A percentile compares a stretch with the other conserved stretches of the same genome.
phyloP scores from a whole-genome alignment of 2,329 filamentous ascomycete genomes.

The Hypoxylon rubiginosum region DNA sequence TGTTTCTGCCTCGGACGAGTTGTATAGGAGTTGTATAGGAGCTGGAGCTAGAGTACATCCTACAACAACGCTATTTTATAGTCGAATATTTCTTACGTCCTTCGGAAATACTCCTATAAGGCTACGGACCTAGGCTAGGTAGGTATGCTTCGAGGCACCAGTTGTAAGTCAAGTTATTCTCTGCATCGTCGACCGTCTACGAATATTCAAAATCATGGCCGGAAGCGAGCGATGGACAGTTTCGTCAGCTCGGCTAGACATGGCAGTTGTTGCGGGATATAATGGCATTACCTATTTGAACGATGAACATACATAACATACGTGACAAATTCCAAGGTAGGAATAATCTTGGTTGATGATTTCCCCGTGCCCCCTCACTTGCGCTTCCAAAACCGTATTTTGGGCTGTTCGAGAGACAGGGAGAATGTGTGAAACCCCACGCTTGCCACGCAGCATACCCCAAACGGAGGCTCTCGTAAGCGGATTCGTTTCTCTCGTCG shows the following conservation, averaged over 20 bases:
- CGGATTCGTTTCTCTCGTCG: constrained; percentile 26
- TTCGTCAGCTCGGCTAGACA: constrained; percentile 35
- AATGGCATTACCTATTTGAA: constrained; percentile 36
- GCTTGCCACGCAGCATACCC: constrained; percentile 39
- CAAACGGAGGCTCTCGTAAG: constrained; percentile 41
- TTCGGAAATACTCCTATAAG: constrained; percentile 19
- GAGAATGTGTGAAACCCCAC: constrained; percentile 34
- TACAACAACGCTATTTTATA: constrained; percentile 20
- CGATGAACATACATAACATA: constrained; percentile 28
- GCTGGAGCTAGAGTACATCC: constrained; percentile 5
- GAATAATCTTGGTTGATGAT: constrained; percentile 34
- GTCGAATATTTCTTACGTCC: constrained; percentile 11
- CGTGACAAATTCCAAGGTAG: constrained; percentile 33
- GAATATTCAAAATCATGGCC: constrained; percentile 6
- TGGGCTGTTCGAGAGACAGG: constrained; percentile 22
- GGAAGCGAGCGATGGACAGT: constrained; percentile 14
- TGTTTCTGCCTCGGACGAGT: constrained; percentile 9
- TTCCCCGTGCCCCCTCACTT: constrained; percentile 26
- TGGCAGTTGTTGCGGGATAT: constrained; percentile 39
- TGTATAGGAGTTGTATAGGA: constrained; percentile 17
- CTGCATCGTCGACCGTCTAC: not conserved
- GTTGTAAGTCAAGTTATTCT: not conserved
- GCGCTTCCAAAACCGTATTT: constrained; percentile 27
- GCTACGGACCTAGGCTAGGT: constrained; percentile 6
- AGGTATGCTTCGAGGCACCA: not conserved